Percentiles rank a stretch among this genome's conserved stretches.
These are phyloP conservation scores for Clathrospora elynae DNA, from an alignment of 2,329 filamentous ascomycete genomes.

Conservation along the genomic window DNA sequence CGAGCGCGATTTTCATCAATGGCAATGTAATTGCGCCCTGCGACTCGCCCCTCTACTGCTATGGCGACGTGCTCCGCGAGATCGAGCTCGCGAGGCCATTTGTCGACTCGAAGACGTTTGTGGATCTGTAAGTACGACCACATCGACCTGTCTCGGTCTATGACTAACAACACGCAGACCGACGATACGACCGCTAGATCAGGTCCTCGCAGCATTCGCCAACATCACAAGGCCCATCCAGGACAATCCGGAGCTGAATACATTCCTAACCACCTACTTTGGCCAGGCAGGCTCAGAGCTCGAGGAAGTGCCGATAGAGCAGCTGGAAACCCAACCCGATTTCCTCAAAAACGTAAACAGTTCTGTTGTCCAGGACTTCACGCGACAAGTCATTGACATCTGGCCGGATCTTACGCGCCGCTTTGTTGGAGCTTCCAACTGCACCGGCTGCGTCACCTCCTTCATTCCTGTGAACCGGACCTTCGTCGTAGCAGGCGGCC, in stretches of 20 bases:
- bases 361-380: slow-evolving; percentile 64
- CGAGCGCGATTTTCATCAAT: slow-evolving; percentile 61
- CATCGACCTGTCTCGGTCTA: slow-evolving; percentile 1
- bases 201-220: slow-evolving; percentile 66
- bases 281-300: slow-evolving; percentile 68
- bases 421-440: slow-evolving; percentile 57
- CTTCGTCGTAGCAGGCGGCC: slow-evolving; percentile 73
- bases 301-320: slow-evolving; percentile 56
- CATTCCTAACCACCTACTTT: slow-evolving; percentile 68
- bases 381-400: slow-evolving; percentile 67
- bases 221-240: slow-evolving; percentile 64
- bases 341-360: slow-evolving; percentile 64
- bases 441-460: slow-evolving; percentile 65
- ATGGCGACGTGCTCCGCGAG: slow-evolving; percentile 66
- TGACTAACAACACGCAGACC: slow-evolving; percentile 54
- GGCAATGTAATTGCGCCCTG: slow-evolving; percentile 67
- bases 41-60: slow-evolving; percentile 70
- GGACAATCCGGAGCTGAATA: slow-evolving; percentile 66
- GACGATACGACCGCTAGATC: slow-evolving; percentile 62
- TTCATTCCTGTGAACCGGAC: slow-evolving; percentile 70
- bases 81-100: slow-evolving; percentile 69
- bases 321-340: slow-evolving; percentile 61
- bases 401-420: slow-evolving; percentile 70
- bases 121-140: slow-evolving; percentile 54
- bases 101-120: slow-evolving; percentile 71